Evolutionary conservation across 1,284 basidiomycete species (phyloP), one percentile per base, ranked within the genome.

Genomic region (Heterobasidion parviporum): DNA sequence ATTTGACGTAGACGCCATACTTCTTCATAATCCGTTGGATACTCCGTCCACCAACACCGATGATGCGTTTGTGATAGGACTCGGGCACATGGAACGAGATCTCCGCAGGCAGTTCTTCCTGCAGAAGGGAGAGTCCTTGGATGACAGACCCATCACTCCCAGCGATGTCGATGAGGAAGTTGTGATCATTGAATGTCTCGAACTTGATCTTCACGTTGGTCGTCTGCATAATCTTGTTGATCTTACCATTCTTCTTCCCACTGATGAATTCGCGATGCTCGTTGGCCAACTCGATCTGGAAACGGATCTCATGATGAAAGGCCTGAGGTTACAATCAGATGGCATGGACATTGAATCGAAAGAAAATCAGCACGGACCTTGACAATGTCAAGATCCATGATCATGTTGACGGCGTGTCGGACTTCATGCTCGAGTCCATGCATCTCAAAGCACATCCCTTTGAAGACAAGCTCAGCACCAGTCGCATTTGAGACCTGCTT

Each of bases 1-100:
- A 99, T 74, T 99, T 99, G 73, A 99, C 97, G 73, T 98, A 99
- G 32, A 98, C 96, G 35, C 96, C 96, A 66, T 91, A 98, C 71
- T 97, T 95, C 76, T 98, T 98, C 96, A 99, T 99, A 72, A 99
- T 99, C 59, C 94, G 85, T 71, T 99, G 96, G 58, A 99, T 99
- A 72, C 96, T 99, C 67, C 95, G 91, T 35, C 96, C 96, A 47
- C 94, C 96, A 32, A 98, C 96, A 59, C 96, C 96, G 63, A 99
- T 99, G 70, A 99, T 99, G 60, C 97, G 91, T 74, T 99, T 99
- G 77, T 99, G 96, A 70, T 98, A 99, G 52, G 87, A 85, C 72
- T 99, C 96, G 20, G 97, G 96, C 8, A 99, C 94, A 72, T 98
- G 95, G 82, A 99, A 99, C 26, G 94, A 98, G 54, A 98, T 91